Base-by-base conservation (phyloP, 495 filamentous ascomycete genomes). In the Aspergillus olivimuriae region DNA sequence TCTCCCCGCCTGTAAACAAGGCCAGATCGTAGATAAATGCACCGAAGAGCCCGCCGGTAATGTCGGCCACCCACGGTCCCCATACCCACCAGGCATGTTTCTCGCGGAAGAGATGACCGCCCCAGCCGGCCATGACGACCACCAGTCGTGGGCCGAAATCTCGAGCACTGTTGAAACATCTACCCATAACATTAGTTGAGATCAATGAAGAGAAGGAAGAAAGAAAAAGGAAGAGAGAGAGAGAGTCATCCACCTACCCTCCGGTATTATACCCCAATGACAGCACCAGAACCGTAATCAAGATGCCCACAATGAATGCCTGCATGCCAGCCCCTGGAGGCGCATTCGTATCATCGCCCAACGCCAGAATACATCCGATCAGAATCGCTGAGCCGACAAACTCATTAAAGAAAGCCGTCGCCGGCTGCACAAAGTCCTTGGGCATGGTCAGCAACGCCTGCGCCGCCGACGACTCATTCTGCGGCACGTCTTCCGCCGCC, bases 121-220 rank as follows among this genome's bases (percentile, higher is more conserved):
- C 77, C 46, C 76, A 78, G 4, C 76, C 77, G 8, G 78, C 47
- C 36, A 68, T 56, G 34, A 73, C 73, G 12, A 63, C 64, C 50
- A 80, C 69, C 18, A 79, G 51, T 21, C 78, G 54, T 0, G 76
- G 76, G 8, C 77, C 75, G 52, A 80, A 76, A 45, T 82, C 77
- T 28, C 78, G 61, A 11, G 74, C 74, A 4, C 72, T 55, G 45
- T 80, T 80, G 51, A 81, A 75, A 48, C 73, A 77, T 1, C 74
- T 75, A 9, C 62, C 73, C 38, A 72, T 43, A n/a, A 32, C 6
- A 66, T 63, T 64, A 76, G 38, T 68, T n/a, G n/a, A n/a, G n/a
- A n/a, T n/a, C n/a, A n/a, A n/a, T n/a, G n/a, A 70, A 72, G 63
- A 19, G 61, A 12, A 63, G 64, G 41, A 10, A 9, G 31, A 16